Percentiles rank a stretch among this genome's conserved stretches.
phyloP scores from a whole-genome alignment of 345 rosid genomes.

The Bretschneidera sinensis region DNA sequence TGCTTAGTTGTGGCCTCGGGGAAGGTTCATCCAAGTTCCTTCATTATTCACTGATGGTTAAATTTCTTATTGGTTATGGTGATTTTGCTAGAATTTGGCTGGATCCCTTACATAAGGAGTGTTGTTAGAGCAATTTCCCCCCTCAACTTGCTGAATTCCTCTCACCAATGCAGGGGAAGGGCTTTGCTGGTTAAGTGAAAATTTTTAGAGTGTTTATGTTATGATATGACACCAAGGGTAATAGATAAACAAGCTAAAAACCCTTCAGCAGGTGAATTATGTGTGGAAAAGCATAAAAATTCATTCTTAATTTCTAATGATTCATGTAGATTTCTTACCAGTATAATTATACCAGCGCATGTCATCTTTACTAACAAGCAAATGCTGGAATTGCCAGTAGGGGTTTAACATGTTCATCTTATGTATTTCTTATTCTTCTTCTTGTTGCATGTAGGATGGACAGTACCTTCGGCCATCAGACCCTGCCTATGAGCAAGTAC shows the following conservation, averaged over 20 bases:
- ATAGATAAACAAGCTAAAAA: too few species aligned
- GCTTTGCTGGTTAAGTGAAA: background rate
- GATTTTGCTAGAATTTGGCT: too few species aligned
- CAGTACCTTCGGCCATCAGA: constrained; percentile 96
- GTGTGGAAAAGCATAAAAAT: too few species aligned
- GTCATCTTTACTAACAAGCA: background rate
- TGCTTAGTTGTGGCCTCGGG: too few species aligned
- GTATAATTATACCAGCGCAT: background rate
- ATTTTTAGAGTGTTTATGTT: background rate
- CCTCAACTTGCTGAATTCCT: background rate
- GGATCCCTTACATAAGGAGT: background rate
- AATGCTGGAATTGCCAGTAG: constrained; percentile 2
- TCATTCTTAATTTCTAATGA: too few species aligned
- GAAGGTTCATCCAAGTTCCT: too few species aligned
- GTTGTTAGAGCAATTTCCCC: background rate
- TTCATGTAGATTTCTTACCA: background rate
- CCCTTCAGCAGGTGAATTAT: too few species aligned
- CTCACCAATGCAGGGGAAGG: background rate
- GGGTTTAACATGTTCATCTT: constrained; percentile 14
- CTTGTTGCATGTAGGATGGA: constrained; percentile 57
- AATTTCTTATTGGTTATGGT: too few species aligned
- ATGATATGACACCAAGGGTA: background rate
- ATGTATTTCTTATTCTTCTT: background rate
- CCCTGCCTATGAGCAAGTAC: constrained; percentile 96
- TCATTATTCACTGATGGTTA: too few species aligned